Percentiles rank a stretch among this genome's conserved stretches.
Evolutionary conservation across 169 alveolate species (phyloP).

Genomic region (Cryptosporidium bovis): DNA sequence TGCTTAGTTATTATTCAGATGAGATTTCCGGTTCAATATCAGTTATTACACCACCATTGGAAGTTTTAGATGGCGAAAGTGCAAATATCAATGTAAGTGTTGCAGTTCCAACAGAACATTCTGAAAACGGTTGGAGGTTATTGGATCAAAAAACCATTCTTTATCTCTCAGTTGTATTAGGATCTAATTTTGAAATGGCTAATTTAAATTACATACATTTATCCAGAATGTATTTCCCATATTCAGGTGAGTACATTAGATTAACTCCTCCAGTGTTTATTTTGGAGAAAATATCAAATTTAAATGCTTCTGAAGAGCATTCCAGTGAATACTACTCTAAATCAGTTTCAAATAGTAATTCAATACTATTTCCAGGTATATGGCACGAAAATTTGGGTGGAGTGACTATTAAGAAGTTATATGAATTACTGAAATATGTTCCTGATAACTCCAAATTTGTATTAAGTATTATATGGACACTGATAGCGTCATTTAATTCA

Average conservation of each 20-base stretch:
- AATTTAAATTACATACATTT: background rate
- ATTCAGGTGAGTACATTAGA: constrained; percentile 55
- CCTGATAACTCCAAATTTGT: constrained; percentile 36
- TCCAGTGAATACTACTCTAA: background rate
- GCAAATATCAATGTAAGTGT: constrained; percentile 1
- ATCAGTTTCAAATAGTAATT: background rate
- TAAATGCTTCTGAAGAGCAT: background rate
- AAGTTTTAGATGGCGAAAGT: background rate
- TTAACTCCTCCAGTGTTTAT: constrained; percentile 59
- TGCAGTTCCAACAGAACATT: background rate
- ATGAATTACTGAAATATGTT: constrained; percentile 17
- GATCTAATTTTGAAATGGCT: constrained; percentile 18
- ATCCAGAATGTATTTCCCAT: constrained; percentile 55
- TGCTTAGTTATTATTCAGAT: background rate
- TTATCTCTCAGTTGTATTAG: constrained; percentile 24
- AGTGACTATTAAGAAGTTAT: constrained; percentile 10
- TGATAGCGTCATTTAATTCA: constrained; percentile 21
- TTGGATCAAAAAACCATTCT: constrained; percentile 15
- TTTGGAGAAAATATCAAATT: background rate
- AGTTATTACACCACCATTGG: constrained; percentile 54
- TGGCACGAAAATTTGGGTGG: constrained; percentile 65
- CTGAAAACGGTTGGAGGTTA: background rate
- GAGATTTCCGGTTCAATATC: constrained; percentile 18
- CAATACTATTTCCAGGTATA: constrained; percentile 32
- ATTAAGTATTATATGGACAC: constrained; percentile 48